These are phyloP conservation scores for Rhodocollybia butyracea DNA, from an alignment of 768 basidiomycete genomes.

Conservation along the genomic window DNA sequence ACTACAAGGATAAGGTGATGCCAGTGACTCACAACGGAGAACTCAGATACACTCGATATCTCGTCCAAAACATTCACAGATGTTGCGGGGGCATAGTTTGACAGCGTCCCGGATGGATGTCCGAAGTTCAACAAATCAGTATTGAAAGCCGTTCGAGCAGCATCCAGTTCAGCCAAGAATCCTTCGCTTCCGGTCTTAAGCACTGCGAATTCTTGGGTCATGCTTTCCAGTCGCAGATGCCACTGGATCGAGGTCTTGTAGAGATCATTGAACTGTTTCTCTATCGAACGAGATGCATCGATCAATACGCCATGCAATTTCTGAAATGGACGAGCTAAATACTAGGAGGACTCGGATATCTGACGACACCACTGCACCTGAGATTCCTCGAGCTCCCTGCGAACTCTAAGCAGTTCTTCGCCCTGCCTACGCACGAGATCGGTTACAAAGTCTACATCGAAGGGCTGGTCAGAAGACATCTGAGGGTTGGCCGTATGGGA, in stretches of 20 bases:
- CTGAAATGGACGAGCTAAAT: background rate
- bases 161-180: background rate
- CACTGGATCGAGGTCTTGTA: background rate
- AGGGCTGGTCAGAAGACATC: background rate
- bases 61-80: too few species aligned
- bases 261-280: background rate
- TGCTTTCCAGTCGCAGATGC: background rate
- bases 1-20: too few species aligned
- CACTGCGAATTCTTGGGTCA: background rate
- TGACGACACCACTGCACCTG: background rate
- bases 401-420: background rate
- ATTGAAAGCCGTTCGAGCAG: background rate
- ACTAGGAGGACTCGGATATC: background rate
- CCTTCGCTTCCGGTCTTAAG: background rate
- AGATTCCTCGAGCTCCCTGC: background rate
- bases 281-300: background rate
- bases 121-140: too few species aligned
- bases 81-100: too few species aligned
- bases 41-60: too few species aligned
- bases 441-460: background rate
- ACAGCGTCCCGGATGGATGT: too few species aligned
- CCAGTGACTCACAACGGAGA: too few species aligned
- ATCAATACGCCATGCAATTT: background rate
- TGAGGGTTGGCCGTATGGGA: background rate
- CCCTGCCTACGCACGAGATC: background rate